Evolutionary conservation across 495 filamentous ascomycete genomes (phyloP).

Genomic region (Neurospora sp.): DNA sequence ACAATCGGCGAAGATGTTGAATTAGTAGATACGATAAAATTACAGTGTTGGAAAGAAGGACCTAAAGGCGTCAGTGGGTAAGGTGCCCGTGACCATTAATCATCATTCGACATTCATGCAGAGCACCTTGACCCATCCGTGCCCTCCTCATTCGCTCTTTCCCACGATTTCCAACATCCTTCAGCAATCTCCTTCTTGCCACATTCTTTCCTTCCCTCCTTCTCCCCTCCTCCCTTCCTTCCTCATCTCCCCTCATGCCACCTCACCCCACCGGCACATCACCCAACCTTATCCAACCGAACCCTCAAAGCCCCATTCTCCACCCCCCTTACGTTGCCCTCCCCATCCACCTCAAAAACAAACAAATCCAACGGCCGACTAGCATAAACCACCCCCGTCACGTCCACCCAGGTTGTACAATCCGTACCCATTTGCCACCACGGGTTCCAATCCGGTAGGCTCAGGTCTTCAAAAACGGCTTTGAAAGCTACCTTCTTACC

Average conservation of each 20-base stretch:
- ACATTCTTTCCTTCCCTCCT: background rate
- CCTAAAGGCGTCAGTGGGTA: background rate
- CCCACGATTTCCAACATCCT: background rate
- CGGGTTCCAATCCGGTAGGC: constrained; percentile 8
- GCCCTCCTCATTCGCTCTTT: background rate
- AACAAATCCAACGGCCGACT: constrained; percentile 30
- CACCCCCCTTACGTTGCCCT: constrained; percentile 24
- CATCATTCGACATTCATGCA: background rate
- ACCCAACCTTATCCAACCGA: constrained; percentile 20
- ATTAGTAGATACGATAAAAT: background rate
- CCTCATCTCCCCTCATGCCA: background rate
- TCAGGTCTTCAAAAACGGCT: constrained; percentile 30
- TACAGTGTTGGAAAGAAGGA: background rate
- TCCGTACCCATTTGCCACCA: constrained; percentile 20
- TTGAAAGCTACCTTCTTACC: constrained; percentile 29
- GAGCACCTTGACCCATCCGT: background rate
- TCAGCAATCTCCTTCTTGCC: background rate
- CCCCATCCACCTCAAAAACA: constrained; percentile 29
- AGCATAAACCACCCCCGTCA: constrained; percentile 27
- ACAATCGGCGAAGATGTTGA: background rate
- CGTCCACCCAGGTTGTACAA: constrained; percentile 29
- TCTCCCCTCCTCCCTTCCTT: background rate
- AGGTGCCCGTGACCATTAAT: too few species aligned
- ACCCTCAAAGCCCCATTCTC: constrained; percentile 31
- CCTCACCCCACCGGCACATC: background rate